These are phyloP conservation scores for Abrus pulchellus DNA, from an alignment of 306 rosid genomes.

Conservation along the genomic window DNA sequence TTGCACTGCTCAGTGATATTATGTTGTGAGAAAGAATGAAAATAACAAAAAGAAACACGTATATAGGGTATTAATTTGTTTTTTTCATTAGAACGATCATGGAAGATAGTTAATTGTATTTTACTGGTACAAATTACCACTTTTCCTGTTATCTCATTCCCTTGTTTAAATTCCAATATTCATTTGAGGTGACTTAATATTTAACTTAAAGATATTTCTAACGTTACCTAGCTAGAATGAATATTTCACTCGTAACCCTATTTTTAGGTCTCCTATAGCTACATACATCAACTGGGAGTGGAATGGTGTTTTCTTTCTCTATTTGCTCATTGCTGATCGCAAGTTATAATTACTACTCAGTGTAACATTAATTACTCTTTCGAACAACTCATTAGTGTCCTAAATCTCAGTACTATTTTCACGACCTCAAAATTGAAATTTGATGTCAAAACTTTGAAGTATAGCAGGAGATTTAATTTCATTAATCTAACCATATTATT, in stretches of 20 bases:
- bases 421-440: too few species aligned
- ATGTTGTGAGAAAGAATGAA: constrained; percentile 15
- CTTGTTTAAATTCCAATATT: not conserved
- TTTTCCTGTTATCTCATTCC: not conserved
- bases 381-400: not conserved
- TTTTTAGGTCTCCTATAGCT: not conserved
- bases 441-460: not conserved
- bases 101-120: not conserved
- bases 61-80: not conserved
- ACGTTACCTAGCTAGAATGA: not conserved
- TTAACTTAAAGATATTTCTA: not conserved
- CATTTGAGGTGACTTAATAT: not conserved
- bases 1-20: constrained; percentile 10
- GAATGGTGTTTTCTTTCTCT: not conserved
- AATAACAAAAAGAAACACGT: not conserved
- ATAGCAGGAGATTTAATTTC: not conserved
- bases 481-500: not conserved
- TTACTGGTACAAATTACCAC: not conserved
- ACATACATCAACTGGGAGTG: not conserved
- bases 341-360: not conserved
- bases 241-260: not conserved
- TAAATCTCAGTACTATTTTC: not conserved
- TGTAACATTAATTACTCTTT: not conserved
- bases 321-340: not conserved
- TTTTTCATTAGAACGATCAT: constrained; percentile 24